phyloP scores from a whole-genome alignment of 129 eudicot species.

The Dittrichia graveolens region DNA sequence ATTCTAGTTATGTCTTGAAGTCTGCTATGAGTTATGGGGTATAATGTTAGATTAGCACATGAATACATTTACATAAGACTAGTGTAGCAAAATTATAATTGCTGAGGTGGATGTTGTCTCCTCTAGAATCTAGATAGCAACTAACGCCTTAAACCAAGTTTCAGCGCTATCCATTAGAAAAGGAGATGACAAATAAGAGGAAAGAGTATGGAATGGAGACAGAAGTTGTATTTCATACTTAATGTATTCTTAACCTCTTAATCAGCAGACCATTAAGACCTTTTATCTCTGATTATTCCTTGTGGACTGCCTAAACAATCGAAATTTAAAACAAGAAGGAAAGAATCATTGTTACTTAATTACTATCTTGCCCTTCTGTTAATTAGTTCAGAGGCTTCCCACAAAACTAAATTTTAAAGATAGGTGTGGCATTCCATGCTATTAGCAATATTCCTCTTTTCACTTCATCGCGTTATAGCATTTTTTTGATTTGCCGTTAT shows the following conservation, averaged over 20 bases:
- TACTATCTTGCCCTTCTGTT: background rate
- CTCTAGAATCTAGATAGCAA: background rate
- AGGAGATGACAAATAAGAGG: slow-evolving; percentile 4
- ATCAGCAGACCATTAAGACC: background rate
- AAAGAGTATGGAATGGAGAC: slow-evolving; percentile 9
- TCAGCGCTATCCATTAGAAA: slow-evolving; percentile 3
- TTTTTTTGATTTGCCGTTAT: too few relatives aligned
- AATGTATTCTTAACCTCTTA: slow-evolving; percentile 12
- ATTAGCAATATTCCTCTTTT: too few relatives aligned
- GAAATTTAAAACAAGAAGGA: background rate
- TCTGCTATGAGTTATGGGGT: background rate
- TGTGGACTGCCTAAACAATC: background rate
- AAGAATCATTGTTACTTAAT: too few relatives aligned
- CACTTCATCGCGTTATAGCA: too few relatives aligned
- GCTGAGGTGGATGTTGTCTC: background rate
- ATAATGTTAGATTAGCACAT: background rate
- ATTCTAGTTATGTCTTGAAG: slow-evolving; percentile 1
- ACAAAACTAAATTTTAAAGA: too few relatives aligned
- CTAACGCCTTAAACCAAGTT: background rate
- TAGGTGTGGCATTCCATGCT: too few relatives aligned
- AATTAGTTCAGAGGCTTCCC: too few relatives aligned
- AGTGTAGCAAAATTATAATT: too few relatives aligned
- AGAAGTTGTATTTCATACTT: background rate
- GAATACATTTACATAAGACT: too few relatives aligned
- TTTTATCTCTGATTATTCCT: background rate